Percentiles rank a stretch among this genome's conserved stretches.
Conservation (phyloP, 129 eudicot genomes). For the Tagetes erecta region DNA sequence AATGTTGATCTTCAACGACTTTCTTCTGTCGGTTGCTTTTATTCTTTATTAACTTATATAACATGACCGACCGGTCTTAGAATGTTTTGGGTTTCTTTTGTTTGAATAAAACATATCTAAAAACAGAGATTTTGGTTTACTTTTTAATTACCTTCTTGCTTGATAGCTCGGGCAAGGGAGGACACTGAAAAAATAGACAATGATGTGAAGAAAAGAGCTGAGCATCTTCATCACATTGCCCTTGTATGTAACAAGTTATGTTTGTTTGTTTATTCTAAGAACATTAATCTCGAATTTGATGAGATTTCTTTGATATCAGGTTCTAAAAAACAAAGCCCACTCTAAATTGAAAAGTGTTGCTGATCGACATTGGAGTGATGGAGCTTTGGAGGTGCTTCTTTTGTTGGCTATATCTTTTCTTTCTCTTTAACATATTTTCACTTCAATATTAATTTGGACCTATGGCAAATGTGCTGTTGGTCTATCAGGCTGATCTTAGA, state of each 20-base stretch:
- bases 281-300: constrained; percentile 10
- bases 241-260: constrained; percentile 48
- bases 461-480: constrained; percentile 15
- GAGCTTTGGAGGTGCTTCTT: constrained; percentile 84
- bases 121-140: not conserved
- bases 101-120: not conserved
- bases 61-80: not conserved
- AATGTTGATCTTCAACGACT: constrained; percentile 15
- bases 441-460: constrained; percentile 1
- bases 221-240: constrained; percentile 77
- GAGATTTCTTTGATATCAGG: constrained; percentile 40
- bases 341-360: constrained; percentile 87
- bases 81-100: not conserved
- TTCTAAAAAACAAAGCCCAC: constrained; percentile 77
- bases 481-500: constrained; percentile 83
- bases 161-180: constrained; percentile 94
- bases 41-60: not conserved
- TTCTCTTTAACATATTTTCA: not conserved
- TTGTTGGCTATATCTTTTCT: not conserved
- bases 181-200: constrained; percentile 87
- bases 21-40: constrained; percentile 23
- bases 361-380: constrained; percentile 98
- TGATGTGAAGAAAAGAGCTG: constrained; percentile 89
- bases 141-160: constrained; percentile 19
- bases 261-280: not conserved